Evolutionary conservation across 2,329 filamentous ascomycete genomes (phyloP).

Genomic region (Magnaporthales sp.): DNA sequence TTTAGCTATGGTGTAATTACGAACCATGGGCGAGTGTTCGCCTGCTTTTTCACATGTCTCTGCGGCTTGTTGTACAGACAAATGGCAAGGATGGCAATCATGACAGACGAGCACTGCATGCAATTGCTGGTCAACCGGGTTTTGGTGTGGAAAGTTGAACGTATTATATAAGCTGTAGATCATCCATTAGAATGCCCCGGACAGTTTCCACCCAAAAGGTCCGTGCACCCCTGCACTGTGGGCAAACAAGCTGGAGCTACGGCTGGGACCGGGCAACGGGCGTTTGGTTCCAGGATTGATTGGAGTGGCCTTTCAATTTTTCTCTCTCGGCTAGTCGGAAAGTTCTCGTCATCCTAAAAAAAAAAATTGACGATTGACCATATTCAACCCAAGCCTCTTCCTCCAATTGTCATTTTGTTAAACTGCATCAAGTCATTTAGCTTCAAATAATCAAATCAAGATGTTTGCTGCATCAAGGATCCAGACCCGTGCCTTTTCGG

Average conservation of each 20-base stretch:
- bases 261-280: neutral
- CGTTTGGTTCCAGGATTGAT: neutral
- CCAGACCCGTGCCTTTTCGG: slow-evolving; percentile 76
- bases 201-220: neutral
- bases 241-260: neutral
- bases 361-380: neutral
- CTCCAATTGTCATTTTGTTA: neutral
- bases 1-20: neutral
- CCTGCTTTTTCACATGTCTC: neutral
- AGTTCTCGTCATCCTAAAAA: neutral
- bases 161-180: neutral
- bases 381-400: neutral
- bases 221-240: neutral
- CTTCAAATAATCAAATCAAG: slow-evolving; percentile 21
- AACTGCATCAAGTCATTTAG: neutral
- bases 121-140: neutral
- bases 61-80: neutral
- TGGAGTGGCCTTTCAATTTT: neutral
- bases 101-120: neutral
- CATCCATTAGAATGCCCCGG: neutral
- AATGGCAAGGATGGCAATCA: neutral
- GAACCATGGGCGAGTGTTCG: neutral
- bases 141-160: neutral
- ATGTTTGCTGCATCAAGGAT: slow-evolving; percentile 69
- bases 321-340: neutral